Evolutionary conservation across 1,284 basidiomycete genomes (phyloP), one percentile per base, ranked within the genome.

Genomic region (Schizophyllum amplum): DNA sequence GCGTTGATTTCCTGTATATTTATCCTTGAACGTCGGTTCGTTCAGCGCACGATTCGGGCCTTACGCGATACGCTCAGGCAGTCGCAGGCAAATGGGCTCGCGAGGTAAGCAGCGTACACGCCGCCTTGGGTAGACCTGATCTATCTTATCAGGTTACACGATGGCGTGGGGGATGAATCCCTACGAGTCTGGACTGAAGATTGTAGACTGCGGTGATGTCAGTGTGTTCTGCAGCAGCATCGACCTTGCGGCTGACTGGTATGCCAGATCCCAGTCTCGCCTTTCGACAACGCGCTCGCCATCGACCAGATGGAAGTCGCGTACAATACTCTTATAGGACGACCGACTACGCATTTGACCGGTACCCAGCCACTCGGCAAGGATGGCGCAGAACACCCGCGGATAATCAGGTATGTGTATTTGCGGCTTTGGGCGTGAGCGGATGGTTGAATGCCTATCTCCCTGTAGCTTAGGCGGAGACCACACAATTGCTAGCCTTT

Each of bases 191-290:
- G 81, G 79, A 9, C 70, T 74, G 25, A 83, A 76, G 59, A 74
- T 91, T 57, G 67, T 92, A n/a, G 90, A 92, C 63, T 92, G 90
- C 61, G 90, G 89, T 56, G 90, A 92, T 69, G 86, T 90, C 17
- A 87, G 88, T 7, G 69, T 86, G 0, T 89, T 86, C 62, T 17
- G 2, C 62, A 66, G 1, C 63, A 64, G 22, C 71, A 20, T 21
- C 55, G 24, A 33, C 24, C 27, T 25, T 55, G 55, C 47, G 23
- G 63, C 42, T 69, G 65, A 58, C 59, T 63, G 17, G n/a, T 7
- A 53, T 60, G n/a, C n/a, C n/a, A 50, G 11, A 63, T 61, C 54
- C 61, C 62, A 5, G 55, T 57, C 53, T 56, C 54, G 27, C 23
- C 63, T 65, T 56, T 61, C 60, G 87, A 92, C 67, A 90, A 90